phyloP scores from a whole-genome alignment of 2,329 filamentous ascomycete species.

The Cytospora leucostoma region DNA sequence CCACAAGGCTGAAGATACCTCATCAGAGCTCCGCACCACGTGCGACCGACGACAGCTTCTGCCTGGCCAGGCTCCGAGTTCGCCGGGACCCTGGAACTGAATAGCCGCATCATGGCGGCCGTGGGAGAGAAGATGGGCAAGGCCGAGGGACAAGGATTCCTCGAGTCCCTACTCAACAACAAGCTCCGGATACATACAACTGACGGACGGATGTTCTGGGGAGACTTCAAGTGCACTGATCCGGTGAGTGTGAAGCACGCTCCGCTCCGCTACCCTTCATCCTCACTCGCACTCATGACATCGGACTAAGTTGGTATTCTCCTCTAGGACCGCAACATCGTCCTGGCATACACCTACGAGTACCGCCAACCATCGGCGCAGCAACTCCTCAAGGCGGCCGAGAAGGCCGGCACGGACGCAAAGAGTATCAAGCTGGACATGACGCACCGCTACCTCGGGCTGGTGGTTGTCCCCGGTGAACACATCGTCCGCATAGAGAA shows the following conservation, averaged over 20 bases:
- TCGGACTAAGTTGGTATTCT: neutral
- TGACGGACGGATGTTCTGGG: constrained; percentile 86
- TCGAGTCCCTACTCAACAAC: constrained; percentile 72
- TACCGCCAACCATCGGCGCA: constrained; percentile 73
- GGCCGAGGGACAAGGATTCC: constrained; percentile 55
- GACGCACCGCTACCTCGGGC: constrained; percentile 81
- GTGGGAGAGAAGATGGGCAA: constrained; percentile 46
- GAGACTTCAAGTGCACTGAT: constrained; percentile 93
- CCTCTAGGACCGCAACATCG: constrained; percentile 78
- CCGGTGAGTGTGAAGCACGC: constrained; percentile 56
- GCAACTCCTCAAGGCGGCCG: constrained; percentile 45
- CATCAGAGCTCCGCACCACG: constrained; percentile 8
- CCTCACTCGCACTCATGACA: constrained; percentile 5
- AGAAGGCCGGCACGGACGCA: constrained; percentile 38
- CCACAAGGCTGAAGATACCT: constrained; percentile 21
- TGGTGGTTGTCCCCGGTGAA: constrained; percentile 85
- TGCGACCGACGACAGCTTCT: neutral
- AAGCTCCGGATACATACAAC: constrained; percentile 77
- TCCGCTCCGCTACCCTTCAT: constrained; percentile 7
- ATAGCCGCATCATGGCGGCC: constrained; percentile 7
- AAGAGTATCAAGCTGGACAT: constrained; percentile 65
- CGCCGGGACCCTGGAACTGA: neutral
- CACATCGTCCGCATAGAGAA: constrained; percentile 87
- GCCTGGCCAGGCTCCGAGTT: neutral
- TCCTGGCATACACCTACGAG: constrained; percentile 83